Conservation (phyloP, 768 basidiomycete genomes). For the Tulasnella calospora region DNA sequence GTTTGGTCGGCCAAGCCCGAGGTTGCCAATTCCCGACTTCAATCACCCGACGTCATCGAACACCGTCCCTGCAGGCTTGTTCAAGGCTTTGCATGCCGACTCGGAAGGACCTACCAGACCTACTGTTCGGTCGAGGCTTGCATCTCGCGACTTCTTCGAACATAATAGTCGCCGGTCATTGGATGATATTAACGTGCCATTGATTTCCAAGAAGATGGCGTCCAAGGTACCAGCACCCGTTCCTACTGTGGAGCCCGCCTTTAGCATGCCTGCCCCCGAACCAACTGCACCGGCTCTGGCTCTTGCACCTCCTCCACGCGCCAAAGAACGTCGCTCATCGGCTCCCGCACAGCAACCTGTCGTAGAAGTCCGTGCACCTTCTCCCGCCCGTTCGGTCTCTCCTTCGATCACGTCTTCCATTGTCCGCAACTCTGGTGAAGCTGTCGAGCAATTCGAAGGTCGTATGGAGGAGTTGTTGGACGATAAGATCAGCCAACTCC, state of each 20-base stretch:
- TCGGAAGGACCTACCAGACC: slow-evolving; percentile 64
- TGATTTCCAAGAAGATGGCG: slow-evolving; percentile 60
- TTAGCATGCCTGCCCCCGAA: background rate
- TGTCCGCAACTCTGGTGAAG: slow-evolving; percentile 46
- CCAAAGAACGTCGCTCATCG: slow-evolving; percentile 18
- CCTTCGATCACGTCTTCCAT: slow-evolving; percentile 42
- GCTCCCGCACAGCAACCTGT: slow-evolving; percentile 2
- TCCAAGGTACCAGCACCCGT: background rate
- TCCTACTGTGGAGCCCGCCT: background rate
- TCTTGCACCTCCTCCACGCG: slow-evolving; percentile 17
- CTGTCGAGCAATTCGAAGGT: slow-evolving; percentile 53
- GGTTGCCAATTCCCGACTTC: slow-evolving; percentile 51
- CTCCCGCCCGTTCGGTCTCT: slow-evolving; percentile 43
- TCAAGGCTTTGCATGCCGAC: slow-evolving; percentile 61
- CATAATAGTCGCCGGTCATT: slow-evolving; percentile 64
- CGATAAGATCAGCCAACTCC: slow-evolving; percentile 52
- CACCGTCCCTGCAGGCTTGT: slow-evolving; percentile 78
- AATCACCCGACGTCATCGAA: slow-evolving; percentile 58
- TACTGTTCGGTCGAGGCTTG: slow-evolving; percentile 55
- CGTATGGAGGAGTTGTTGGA: slow-evolving; percentile 57
- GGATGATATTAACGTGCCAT: slow-evolving; percentile 65
- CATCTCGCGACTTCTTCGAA: slow-evolving; percentile 57
- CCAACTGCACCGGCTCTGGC: slow-evolving; percentile 7
- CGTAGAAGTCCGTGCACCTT: slow-evolving; percentile 32
- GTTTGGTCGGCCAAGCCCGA: background rate